Base-by-base conservation (phyloP, 2,329 filamentous ascomycete species). In the Trichoderma pleuroti region DNA sequence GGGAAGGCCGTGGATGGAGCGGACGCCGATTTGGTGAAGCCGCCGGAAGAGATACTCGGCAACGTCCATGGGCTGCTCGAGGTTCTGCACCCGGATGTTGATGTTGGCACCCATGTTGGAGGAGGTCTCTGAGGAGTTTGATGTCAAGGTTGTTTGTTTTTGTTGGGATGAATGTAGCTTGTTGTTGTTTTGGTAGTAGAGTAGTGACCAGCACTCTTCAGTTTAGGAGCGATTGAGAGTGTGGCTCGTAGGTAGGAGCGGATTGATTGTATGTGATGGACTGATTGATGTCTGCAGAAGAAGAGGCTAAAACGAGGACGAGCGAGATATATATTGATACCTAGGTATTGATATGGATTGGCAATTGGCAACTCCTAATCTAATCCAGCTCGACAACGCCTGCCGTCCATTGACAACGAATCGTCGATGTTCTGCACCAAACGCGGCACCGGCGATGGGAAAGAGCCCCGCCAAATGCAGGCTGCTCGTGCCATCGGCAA, bases 31-130 rank as follows among this genome's bases (percentile, higher is more conserved):
- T 77, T 92, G 86, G 73, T 87, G 82, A 16, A 92, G 84, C 68
- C 91, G 84, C 59, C 82, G 86, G 78, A 91, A 92, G 76, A 92
- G 85, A 75, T 92, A 92, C 77, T 91, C 87, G 70, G 88, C 88
- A 66, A 92, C 87, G 72, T 90, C 87, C 32, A 88, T 77, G 49
- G 86, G 86, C 77, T 84, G 81, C 74, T 81, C 79, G 21, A 87
- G 81, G 72, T 77, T 80, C 64, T 81, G 75, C 10, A 82, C 81
- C 70, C 83, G 76, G 18, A 66, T 66, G 71, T 85, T 82, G 32
- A 68, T 68, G 70, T 84, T 82, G 26, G 77, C 70, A 21, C 46
- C 46, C 76, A 79, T 77, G 63, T 30, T 57, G 7, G 3, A 56
- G 30, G 8, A 42, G 36, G 8, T 10, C 39, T 42, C 18, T 42